Evolutionary conservation across 2,329 filamentous ascomycete genomes (phyloP).

Genomic region (Grosmannia serpens): DNA sequence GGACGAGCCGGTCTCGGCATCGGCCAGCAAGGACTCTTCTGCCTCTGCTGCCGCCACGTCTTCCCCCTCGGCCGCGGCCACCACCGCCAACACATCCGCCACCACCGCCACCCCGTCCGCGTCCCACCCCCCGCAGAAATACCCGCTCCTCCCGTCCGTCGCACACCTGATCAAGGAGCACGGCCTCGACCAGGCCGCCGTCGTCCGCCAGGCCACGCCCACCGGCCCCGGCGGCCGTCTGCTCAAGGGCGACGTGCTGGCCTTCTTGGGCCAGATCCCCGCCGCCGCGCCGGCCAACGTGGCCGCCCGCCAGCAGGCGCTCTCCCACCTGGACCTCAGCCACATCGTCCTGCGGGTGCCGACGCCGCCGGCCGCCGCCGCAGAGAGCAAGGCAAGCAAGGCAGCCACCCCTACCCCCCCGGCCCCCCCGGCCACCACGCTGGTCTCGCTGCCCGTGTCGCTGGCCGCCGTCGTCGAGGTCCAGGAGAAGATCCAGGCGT

Average conservation of each 20-base stretch:
- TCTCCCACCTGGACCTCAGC: constrained; percentile 79
- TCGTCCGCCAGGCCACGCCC: constrained; percentile 70
- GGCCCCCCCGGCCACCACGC: constrained; percentile 20
- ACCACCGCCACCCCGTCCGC: constrained; percentile 29
- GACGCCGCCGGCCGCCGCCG: constrained; percentile 11
- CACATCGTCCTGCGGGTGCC: constrained; percentile 70
- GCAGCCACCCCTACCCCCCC: constrained; percentile 16
- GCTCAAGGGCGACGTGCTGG: constrained; percentile 90
- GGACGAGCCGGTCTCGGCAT: constrained; percentile 37
- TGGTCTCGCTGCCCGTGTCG: constrained; percentile 65
- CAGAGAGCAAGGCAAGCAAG: constrained; percentile 16
- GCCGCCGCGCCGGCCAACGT: constrained; percentile 59
- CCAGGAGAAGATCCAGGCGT: constrained; percentile 68
- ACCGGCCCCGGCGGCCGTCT: constrained; percentile 81
- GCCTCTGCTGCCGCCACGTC: not conserved
- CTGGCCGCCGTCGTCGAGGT: constrained; percentile 67
- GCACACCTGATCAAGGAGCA: constrained; percentile 69
- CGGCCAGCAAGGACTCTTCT: not conserved
- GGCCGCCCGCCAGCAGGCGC: constrained; percentile 60
- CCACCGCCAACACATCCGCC: constrained; percentile 2
- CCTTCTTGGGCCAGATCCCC: constrained; percentile 71
- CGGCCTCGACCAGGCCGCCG: constrained; percentile 56
- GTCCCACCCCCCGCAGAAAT: constrained; percentile 46
- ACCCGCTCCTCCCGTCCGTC: constrained; percentile 74
- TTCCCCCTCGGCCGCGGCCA: constrained; percentile 13